Percentiles rank a stretch among this genome's conserved stretches.
Evolutionary conservation across 2,329 filamentous ascomycete species (phyloP).

Genomic region (Paraconiothyrium brasiliense): DNA sequence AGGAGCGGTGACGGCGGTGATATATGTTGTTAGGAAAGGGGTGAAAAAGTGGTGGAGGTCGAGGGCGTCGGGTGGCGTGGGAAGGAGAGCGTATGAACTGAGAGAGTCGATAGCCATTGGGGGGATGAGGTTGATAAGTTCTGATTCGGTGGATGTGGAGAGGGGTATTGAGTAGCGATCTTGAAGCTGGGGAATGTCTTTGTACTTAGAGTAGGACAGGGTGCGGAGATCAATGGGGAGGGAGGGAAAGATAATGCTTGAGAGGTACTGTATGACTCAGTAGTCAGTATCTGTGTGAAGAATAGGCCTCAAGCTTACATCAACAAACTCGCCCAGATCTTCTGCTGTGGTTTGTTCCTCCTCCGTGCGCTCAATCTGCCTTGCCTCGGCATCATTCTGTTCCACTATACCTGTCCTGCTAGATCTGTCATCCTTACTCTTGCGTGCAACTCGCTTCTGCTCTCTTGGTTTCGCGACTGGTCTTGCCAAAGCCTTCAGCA

Average conservation of each 20-base stretch:
- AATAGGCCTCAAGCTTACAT: conserved; percentile 56
- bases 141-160: conserved; percentile 59
- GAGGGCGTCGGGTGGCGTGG: conserved; percentile 48
- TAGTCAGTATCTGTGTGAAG: not conserved
- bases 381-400: not conserved
- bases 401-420: not conserved
- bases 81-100: conserved; percentile 70
- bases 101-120: conserved; percentile 73
- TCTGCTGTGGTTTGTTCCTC: conserved; percentile 56
- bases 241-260: conserved; percentile 71
- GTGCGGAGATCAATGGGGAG: conserved; percentile 70
- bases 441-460: conserved; percentile 46
- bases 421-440: conserved; percentile 46
- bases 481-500: conserved; percentile 69
- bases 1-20: conserved; percentile 64
- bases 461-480: conserved; percentile 53
- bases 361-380: conserved; percentile 27
- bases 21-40: conserved; percentile 71
- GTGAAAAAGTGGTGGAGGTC: conserved; percentile 65
- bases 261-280: conserved; percentile 66
- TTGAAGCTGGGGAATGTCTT: conserved; percentile 61
- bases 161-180: conserved; percentile 67
- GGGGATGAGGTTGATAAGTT: conserved; percentile 63
- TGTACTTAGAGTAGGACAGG: conserved; percentile 68
- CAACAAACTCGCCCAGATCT: conserved; percentile 81